Evolutionary conservation across 129 eudicot species (phyloP).

Genomic region (Mikania micrantha): DNA sequence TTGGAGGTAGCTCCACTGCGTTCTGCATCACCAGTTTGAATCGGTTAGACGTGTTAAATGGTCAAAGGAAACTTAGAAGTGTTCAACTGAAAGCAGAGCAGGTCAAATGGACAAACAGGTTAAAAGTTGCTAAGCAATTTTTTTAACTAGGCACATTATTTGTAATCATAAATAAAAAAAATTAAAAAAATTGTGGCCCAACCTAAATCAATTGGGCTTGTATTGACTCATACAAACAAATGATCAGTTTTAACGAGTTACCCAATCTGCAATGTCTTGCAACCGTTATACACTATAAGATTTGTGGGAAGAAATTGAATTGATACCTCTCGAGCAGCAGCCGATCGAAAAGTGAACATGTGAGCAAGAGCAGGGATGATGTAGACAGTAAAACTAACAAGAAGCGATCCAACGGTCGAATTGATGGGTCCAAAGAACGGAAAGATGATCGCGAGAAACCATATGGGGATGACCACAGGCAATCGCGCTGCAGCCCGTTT

Average conservation of each 20-base stretch:
- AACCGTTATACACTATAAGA: not conserved
- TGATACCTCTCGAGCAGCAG: constrained; percentile 87
- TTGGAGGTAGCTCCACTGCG: constrained; percentile 93
- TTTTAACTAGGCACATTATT: too few species aligned
- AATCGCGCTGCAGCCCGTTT: constrained; percentile 92
- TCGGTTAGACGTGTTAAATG: not conserved
- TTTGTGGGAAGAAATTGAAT: not conserved
- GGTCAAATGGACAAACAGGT: not conserved
- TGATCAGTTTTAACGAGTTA: not conserved
- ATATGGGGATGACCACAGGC: constrained; percentile 94
- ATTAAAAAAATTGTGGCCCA: not conserved
- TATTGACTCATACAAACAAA: not conserved
- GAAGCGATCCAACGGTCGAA: constrained; percentile 93
- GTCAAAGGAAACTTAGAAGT: too few species aligned
- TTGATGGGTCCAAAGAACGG: constrained; percentile 99
- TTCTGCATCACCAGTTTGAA: constrained; percentile 40
- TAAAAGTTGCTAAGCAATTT: too few species aligned
- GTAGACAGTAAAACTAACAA: constrained; percentile 96
- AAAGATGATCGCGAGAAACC: constrained; percentile 93
- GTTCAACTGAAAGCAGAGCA: too few species aligned
- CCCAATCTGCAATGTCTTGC: not conserved
- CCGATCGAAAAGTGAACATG: constrained; percentile 77
- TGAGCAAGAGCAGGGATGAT: constrained; percentile 93
- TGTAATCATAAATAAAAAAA: too few species aligned
- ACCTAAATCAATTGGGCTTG: not conserved